Evolutionary conservation across 371 early-diverging fungal species (phyloP).

Genomic region (Funneliformis caledonium): DNA sequence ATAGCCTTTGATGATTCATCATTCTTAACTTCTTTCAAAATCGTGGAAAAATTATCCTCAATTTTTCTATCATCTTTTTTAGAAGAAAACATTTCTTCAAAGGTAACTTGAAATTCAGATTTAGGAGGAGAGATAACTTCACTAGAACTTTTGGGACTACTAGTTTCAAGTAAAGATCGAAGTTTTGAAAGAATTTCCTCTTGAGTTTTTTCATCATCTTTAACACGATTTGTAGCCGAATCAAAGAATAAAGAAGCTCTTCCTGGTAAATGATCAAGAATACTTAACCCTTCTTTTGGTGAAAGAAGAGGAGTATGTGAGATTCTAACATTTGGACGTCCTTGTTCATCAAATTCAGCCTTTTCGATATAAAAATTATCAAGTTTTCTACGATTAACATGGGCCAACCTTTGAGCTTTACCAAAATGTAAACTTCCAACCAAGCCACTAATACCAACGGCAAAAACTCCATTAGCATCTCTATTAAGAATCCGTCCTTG

Average conservation of each 20-base stretch:
- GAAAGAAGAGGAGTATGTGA: neutral
- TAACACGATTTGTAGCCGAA: neutral
- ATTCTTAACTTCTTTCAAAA: neutral
- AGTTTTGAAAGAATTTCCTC: constrained; percentile 4
- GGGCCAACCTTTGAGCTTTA: constrained; percentile 44
- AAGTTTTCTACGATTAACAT: constrained; percentile 46
- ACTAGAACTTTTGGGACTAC: neutral
- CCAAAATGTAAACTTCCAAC: constrained; percentile 60
- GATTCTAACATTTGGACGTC: constrained; percentile 58
- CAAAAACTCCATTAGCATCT: constrained; percentile 48
- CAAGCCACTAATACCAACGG: constrained; percentile 72
- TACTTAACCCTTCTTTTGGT: neutral
- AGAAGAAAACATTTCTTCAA: neutral
- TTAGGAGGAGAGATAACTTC: neutral
- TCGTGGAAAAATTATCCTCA: neutral
- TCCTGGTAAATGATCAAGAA: neutral
- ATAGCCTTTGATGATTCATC: too few relatives aligned
- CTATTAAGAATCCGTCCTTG: constrained; percentile 71
- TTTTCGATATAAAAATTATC: constrained; percentile 65
- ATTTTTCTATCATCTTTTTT: neutral
- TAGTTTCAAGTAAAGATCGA: neutral
- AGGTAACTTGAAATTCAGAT: neutral
- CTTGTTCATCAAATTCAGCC: constrained; percentile 64
- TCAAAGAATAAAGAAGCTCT: neutral
- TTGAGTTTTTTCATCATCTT: neutral